phyloP scores from a whole-genome alignment of 176 grass and related monocot species.

The Oryza brachyantha region DNA sequence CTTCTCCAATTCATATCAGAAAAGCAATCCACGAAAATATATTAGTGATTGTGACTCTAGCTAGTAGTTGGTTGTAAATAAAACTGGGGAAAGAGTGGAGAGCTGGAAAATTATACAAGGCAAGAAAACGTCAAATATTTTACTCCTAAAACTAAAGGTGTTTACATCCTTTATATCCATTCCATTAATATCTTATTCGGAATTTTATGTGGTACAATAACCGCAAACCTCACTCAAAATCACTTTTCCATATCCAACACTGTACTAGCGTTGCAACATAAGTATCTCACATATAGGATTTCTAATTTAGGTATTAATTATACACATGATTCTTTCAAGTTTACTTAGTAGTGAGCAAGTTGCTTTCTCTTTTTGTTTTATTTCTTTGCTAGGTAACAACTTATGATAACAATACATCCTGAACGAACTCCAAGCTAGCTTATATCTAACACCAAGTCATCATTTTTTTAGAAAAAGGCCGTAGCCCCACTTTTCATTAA shows the following conservation, averaged over 20 bases:
- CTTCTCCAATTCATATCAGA: too few species aligned
- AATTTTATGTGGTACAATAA: too few species aligned
- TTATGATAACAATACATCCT: not conserved
- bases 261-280: not conserved
- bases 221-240: not conserved
- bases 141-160: not conserved
- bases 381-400: not conserved
- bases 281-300: not conserved
- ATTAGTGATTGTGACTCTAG: too few species aligned
- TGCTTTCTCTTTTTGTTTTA: not conserved
- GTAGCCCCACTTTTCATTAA: too few species aligned
- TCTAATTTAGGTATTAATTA: not conserved
- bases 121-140: not conserved
- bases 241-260: not conserved
- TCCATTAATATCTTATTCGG: not conserved
- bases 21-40: too few species aligned
- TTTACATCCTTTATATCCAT: not conserved
- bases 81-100: not conserved
- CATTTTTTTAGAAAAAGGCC: too few species aligned
- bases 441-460: not conserved
- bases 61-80: not conserved
- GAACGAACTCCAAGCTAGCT: not conserved
- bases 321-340: not conserved
- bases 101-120: not conserved
- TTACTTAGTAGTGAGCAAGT: not conserved